Evolutionary conservation across 768 basidiomycete genomes (phyloP).

Genomic region (Boletellus sp.): DNA sequence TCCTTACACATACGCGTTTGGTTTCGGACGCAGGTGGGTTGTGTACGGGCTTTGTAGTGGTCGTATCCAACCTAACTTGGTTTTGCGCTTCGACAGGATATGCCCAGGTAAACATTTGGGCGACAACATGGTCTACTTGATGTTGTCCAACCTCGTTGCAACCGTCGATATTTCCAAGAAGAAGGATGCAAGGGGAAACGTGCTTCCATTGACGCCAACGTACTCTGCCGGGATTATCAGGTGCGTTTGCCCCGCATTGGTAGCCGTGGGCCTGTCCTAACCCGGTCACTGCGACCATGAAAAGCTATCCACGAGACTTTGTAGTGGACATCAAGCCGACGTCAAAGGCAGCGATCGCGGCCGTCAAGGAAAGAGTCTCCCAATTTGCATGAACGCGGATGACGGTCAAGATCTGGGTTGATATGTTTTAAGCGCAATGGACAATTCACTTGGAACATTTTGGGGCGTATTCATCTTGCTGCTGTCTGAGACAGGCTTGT

Average conservation of each 20-base stretch:
- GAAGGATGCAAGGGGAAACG: slow-evolving; percentile 7
- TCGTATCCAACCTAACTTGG: background rate
- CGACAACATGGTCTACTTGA: slow-evolving; percentile 8
- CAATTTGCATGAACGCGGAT: background rate
- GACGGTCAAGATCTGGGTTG: too few species aligned
- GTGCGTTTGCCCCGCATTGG: background rate
- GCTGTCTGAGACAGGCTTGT: too few species aligned
- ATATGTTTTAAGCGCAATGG: too few species aligned
- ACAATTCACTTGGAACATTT: too few species aligned
- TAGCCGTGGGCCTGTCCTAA: background rate
- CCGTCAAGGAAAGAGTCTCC: slow-evolving; percentile 5
- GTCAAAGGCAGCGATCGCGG: slow-evolving; percentile 7
- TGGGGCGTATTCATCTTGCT: too few species aligned
- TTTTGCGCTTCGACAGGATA: background rate
- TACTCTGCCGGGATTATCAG: slow-evolving; percentile 10
- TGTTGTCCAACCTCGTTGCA: slow-evolving; percentile 7
- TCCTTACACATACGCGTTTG: slow-evolving; percentile 12
- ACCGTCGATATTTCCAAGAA: slow-evolving; percentile 8
- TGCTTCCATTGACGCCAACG: slow-evolving; percentile 1
- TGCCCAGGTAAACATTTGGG: slow-evolving; percentile 13
- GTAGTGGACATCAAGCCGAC: slow-evolving; percentile 9
- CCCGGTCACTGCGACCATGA: background rate
- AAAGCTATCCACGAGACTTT: slow-evolving; percentile 11
- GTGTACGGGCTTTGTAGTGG: too few species aligned
- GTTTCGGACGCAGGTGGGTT: slow-evolving; percentile 12